Evolutionary conservation across 805 yeast species (phyloP), one percentile per base, ranked within the genome.

Genomic region (Blastobotrys terrestris): DNA sequence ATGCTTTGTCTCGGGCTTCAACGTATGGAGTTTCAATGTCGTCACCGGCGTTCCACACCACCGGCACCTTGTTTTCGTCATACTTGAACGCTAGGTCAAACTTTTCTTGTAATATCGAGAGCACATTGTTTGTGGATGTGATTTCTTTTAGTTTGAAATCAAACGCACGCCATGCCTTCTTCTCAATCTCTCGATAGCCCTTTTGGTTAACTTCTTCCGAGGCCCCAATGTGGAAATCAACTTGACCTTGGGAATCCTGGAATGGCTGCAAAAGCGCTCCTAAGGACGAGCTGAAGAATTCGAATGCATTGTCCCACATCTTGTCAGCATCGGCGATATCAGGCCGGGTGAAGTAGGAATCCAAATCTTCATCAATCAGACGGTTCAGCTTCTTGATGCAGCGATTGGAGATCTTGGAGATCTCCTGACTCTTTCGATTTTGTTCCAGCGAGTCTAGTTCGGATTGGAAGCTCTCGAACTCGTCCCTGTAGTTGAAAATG

Each of bases 1-100:
- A 63, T 0, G 96, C 82, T 39, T 70, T 63, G 1, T 76, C 73
- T 58, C 80, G 81, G 1, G 97, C 84, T 15, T 72, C 68, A 40
- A 75, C 73, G 62, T 81, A 92, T 15, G 77, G 77, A 1, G 67
- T 67, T 53, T 90, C 95, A 53, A 94, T 78, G 60, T 91, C 95
- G 43, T 74, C 75, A 31, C 84, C 78, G 51, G 81, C 83, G 58
- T 79, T 81, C 87, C 95, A 92, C 31, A 91, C 73, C 40, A 81
- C 77, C 13, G 99, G 99, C 26, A 88, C 68, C 2, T 91, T 95
- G 55, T 83, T 77, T 39, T 78, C 83, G 66, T 90, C 97, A 65
- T 86, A 94, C 60, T 92, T 77, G 72, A 94, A 92, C 44, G 69
- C 73, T 53, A 83, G 87, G 60, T 92, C 97, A 70, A 94, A 92